Conservation (phyloP, 2,329 filamentous ascomycete genomes). For the Annulohypoxylon truncatum region DNA sequence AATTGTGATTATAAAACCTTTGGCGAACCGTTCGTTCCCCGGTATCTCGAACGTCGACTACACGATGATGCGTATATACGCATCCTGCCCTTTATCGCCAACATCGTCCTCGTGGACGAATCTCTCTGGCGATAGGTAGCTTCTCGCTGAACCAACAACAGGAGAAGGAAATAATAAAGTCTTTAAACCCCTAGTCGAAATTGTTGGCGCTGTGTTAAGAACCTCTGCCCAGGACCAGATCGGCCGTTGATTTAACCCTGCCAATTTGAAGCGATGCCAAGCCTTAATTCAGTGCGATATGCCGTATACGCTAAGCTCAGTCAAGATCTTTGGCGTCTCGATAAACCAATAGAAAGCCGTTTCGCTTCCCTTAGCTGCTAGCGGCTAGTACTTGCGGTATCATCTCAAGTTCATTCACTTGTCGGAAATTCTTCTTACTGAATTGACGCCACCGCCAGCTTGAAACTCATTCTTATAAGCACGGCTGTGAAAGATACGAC, state of each 20-base stretch:
- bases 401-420: background rate
- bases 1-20: too few relatives aligned
- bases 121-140: too few relatives aligned
- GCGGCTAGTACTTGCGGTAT: constrained; percentile 7
- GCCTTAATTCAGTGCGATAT: background rate
- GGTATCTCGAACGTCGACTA: too few relatives aligned
- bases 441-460: background rate
- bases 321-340: constrained; percentile 4
- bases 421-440: background rate
- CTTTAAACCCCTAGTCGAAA: too few relatives aligned
- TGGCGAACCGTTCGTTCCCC: too few relatives aligned
- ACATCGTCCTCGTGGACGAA: too few relatives aligned
- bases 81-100: too few relatives aligned
- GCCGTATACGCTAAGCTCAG: constrained; percentile 11
- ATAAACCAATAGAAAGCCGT: constrained; percentile 16
- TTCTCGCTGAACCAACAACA: too few relatives aligned
- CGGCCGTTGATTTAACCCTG: background rate
- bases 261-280: background rate
- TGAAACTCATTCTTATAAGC: background rate
- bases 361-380: constrained; percentile 30
- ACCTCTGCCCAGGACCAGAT: too few relatives aligned
- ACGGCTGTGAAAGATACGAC: constrained; percentile 2
- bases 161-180: too few relatives aligned
- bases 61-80: too few relatives aligned
- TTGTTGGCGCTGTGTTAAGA: too few relatives aligned